These are phyloP conservation scores for Fulvia fulva DNA, from an alignment of 2,329 filamentous ascomycete species.

Conservation along the genomic window DNA sequence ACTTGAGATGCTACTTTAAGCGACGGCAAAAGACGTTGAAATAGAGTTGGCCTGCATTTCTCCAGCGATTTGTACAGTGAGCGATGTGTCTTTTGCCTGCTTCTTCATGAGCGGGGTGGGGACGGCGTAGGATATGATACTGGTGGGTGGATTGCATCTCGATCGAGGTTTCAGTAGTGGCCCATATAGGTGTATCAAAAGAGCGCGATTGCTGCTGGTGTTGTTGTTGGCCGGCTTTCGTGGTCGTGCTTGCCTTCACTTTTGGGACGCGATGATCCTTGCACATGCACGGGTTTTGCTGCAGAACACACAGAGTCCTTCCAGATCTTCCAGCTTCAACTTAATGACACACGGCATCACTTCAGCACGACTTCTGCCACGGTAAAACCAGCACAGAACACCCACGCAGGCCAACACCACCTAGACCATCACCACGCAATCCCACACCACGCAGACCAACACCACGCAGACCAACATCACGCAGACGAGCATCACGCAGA, in stretches of 20 bases:
- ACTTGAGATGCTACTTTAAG: constrained; percentile 82
- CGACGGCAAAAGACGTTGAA: constrained; percentile 12
- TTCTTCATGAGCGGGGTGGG: background rate
- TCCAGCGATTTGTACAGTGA: constrained; percentile 22
- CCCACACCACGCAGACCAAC: background rate
- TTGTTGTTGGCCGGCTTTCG: background rate
- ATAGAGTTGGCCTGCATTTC: constrained; percentile 3
- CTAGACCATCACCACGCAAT: no score
- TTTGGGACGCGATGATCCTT: background rate
- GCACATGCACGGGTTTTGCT: background rate
- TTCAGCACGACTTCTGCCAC: no score
- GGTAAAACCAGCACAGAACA: no score
- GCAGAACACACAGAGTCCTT: background rate
- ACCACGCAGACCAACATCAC: background rate
- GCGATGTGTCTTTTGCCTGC: constrained; percentile 8
- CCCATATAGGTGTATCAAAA: constrained; percentile 16
- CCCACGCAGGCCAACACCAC: no score
- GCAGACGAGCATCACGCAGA: background rate
- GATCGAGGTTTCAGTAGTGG: background rate
- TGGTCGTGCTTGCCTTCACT: background rate
- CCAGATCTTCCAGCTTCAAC: background rate
- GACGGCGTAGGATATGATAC: constrained; percentile 1
- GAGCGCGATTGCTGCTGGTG: constrained; percentile 10
- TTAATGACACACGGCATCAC: background rate
- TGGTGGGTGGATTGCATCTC: background rate